Evolutionary conservation across 768 basidiomycete species (phyloP), one percentile per base, ranked within the genome.

Genomic region (Suillus subaureus): DNA sequence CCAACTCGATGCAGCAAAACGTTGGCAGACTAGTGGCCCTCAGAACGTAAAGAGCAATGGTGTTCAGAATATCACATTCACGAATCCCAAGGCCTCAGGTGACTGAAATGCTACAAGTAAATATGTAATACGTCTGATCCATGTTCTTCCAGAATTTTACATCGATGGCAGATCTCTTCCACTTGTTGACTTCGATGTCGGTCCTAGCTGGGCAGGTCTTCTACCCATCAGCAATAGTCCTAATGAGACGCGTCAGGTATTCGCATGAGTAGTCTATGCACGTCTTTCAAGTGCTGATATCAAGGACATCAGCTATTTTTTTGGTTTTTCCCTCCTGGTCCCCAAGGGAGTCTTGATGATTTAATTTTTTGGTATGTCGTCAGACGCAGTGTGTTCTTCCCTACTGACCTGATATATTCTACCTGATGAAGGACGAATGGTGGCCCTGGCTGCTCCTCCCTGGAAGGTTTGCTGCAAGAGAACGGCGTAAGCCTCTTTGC

Each of bases 281-380:
- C 11, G 31, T 45, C n/a, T 5, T 47, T n/a, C n/a, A n/a, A n/a
- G n/a, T 47, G n/a, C 45, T 47, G 9, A 47, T n/a, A 47, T n/a
- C n/a, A 23, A 23, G 45, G 4, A n/a, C n/a, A 8, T n/a, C n/a
- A 47, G 89, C 83, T 92, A 15, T 93, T 89, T 80, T 93, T 93
- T 78, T 92, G 91, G 91, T 89, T 91, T 77, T 92, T 91, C 79
- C 91, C 91, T 62, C 89, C 91, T 1, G 90, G 89, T 3, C 89
- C 89, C 0, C 78, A 86, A 69, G 91, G 90, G n/a, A 89, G 87
- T 68, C 72, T 84, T 6, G 89, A 93, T 70, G 90, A 92, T 71
- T 71, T 93, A 51, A 88, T 92, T 40, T 89, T 92, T 74, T 92
- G 90, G 91, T 89, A 69, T 58, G 64, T 57, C 6, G 31, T 56